These are phyloP conservation scores for Syzygium jambos DNA, from an alignment of 345 rosid genomes.

Conservation along the genomic window DNA sequence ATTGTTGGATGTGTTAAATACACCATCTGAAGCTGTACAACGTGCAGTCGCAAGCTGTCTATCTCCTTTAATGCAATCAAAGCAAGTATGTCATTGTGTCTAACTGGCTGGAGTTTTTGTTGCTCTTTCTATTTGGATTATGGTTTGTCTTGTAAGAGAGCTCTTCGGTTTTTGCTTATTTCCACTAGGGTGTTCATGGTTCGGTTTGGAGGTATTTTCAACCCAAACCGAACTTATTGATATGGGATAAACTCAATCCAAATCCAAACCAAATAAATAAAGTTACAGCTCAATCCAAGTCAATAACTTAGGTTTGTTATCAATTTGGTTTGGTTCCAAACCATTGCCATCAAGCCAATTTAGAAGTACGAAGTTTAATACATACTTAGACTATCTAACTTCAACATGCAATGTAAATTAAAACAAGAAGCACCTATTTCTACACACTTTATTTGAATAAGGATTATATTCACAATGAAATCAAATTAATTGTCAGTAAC, in stretches of 20 bases:
- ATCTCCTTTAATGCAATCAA: slow-evolving; percentile 81
- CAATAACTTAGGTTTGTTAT: not conserved
- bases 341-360: not conserved
- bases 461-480: not conserved
- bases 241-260: not conserved
- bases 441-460: not conserved
- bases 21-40: slow-evolving; percentile 99
- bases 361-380: not conserved
- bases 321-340: not conserved
- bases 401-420: not conserved
- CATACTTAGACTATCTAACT: not conserved
- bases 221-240: not conserved
- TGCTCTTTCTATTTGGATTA: not conserved
- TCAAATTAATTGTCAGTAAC: not conserved
- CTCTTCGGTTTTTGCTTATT: not conserved
- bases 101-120: not conserved
- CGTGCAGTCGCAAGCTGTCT: slow-evolving; percentile 89
- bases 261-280: not conserved
- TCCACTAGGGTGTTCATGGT: not conserved
- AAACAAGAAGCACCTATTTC: not conserved
- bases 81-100: slow-evolving; percentile 40
- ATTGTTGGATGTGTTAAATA: slow-evolving; percentile 89
- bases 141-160: not conserved
- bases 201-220: not conserved
- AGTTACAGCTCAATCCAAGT: not conserved